These are phyloP conservation scores for Fusarium devonianum DNA, from an alignment of 2,329 filamentous ascomycete genomes.

Conservation along the genomic window DNA sequence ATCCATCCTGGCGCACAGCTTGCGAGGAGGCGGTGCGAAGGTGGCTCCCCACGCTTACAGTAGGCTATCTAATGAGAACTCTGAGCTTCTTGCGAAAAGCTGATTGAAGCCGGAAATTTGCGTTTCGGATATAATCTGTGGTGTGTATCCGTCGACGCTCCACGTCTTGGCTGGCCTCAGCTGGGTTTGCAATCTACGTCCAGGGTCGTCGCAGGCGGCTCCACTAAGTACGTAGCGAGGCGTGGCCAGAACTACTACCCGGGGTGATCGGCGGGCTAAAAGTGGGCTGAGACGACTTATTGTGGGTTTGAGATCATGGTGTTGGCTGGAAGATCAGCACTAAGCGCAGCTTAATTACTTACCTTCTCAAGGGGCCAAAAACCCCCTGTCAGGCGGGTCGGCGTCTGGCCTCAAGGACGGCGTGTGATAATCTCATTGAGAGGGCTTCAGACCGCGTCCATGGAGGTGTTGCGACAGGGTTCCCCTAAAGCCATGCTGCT, in stretches of 20 bases:
- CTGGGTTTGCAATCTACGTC: too few relatives aligned
- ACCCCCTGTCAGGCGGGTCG: conserved; percentile 28
- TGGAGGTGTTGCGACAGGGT: too few relatives aligned
- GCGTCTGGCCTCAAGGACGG: too few relatives aligned
- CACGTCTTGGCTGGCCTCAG: not conserved
- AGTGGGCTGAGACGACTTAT: conserved; percentile 15
- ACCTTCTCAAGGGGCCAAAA: too few relatives aligned
- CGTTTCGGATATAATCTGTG: not conserved
- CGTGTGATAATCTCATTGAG: too few relatives aligned
- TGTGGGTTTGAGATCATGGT: conserved; percentile 26
- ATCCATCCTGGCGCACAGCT: not conserved
- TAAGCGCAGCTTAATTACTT: conserved; percentile 8
- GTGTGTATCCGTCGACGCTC: not conserved
- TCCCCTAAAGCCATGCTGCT: too few relatives aligned
- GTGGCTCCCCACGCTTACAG: too few relatives aligned
- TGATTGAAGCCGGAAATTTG: not conserved
- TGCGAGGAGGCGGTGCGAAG: conserved; percentile 1
- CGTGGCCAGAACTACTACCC: conserved; percentile 28
- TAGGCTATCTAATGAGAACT: too few relatives aligned
- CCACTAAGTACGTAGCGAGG: conserved; percentile 2
- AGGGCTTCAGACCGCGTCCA: too few relatives aligned
- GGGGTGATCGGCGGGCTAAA: conserved; percentile 23
- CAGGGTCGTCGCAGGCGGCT: too few relatives aligned
- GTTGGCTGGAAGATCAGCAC: conserved; percentile 9
- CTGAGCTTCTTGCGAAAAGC: not conserved